phyloP scores from a whole-genome alignment of 163 green algal genomes.

The Volvox carteri region DNA sequence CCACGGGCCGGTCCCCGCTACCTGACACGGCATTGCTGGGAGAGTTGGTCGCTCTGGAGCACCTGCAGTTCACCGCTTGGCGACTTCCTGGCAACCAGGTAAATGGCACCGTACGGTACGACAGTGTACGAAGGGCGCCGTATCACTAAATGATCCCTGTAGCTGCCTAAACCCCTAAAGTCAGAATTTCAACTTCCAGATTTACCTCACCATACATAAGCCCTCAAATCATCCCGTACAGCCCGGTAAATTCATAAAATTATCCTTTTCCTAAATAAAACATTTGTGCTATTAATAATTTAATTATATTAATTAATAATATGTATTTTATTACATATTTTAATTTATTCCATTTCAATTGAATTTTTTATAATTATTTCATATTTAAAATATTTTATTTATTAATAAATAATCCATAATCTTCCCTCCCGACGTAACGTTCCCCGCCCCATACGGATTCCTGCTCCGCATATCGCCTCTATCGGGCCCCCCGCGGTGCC shows the following conservation, averaged over 20 bases:
- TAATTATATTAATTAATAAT: too few relatives aligned
- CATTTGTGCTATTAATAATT: too few relatives aligned
- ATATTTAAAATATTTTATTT: neutral
- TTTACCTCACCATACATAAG: neutral
- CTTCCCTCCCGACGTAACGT: neutral
- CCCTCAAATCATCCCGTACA: too few relatives aligned
- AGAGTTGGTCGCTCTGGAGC: neutral
- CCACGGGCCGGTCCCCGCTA: neutral
- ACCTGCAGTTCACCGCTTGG: conserved; percentile 26
- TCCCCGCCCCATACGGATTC: neutral
- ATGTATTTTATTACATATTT: too few relatives aligned
- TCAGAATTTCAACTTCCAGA: neutral
- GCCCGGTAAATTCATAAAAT: too few relatives aligned
- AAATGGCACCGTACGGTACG: neutral
- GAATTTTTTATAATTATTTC: neutral
- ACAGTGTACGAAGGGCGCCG: neutral
- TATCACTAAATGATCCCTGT: neutral
- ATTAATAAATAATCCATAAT: neutral
- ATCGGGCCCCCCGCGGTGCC: neutral
- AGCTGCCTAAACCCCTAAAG: neutral
- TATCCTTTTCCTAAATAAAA: too few relatives aligned
- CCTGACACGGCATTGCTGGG: neutral
- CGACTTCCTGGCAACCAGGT: neutral
- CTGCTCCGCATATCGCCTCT: neutral
- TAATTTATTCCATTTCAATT: neutral